Percentiles rank a stretch among this genome's conserved stretches.
Evolutionary conservation across 768 basidiomycete genomes (phyloP).

Genomic region (Leccinum sublutescens): DNA sequence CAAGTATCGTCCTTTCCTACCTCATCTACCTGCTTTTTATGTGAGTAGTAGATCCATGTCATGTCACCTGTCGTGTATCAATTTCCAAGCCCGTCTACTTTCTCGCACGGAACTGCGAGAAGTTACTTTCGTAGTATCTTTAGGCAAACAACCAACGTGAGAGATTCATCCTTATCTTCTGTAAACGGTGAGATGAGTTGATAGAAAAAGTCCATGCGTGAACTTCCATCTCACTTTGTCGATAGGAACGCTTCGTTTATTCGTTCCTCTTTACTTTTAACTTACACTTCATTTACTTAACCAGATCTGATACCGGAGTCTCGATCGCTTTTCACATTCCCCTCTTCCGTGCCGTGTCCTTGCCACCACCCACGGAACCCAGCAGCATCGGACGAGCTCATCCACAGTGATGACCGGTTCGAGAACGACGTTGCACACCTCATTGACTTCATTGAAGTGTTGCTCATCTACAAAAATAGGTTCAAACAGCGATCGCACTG

Average conservation of each 20-base stretch:
- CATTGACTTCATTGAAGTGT: neutral
- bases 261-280: too few relatives aligned
- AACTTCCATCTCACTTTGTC: neutral
- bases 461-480: neutral
- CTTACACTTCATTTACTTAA: too few relatives aligned
- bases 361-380: too few relatives aligned
- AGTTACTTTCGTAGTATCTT: neutral
- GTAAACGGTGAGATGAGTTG: neutral
- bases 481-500: neutral
- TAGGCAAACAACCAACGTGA: too few relatives aligned
- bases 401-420: too few relatives aligned
- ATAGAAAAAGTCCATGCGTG: neutral
- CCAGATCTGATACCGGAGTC: too few relatives aligned
- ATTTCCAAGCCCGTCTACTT: neutral
- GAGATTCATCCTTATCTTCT: neutral
- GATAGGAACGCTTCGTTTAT: too few relatives aligned
- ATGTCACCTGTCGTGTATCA: neutral
- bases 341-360: too few relatives aligned
- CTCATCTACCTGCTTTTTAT: neutral
- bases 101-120: neutral
- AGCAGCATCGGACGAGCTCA: too few relatives aligned
- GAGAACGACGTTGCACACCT: too few relatives aligned
- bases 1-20: neutral
- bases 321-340: too few relatives aligned
- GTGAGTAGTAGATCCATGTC: neutral